Base-by-base conservation (phyloP, 1,139 yeast species). In the Arxiozyma slooffiae region DNA sequence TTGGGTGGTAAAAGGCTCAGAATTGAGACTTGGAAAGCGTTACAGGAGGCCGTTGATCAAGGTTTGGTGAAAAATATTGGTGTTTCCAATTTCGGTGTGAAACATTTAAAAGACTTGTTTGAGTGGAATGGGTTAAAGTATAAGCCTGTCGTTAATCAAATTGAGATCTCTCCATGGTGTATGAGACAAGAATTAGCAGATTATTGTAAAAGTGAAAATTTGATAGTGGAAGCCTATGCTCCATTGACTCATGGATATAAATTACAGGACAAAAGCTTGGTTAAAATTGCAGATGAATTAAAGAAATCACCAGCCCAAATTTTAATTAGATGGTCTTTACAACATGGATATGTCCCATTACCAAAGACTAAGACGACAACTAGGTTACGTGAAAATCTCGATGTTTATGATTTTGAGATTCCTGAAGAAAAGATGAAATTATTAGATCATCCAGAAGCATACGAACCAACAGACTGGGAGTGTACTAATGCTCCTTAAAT, bases 101-200 rank as follows among this genome's bases (percentile, higher is more conserved):
- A 73, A 34, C 89, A 83, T 60, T 60, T 84, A 17, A 70, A 79
- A 54, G 85, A 83, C 64, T 69, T 83, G 37, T 63, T 80, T 30
- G 57, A 61, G 11, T 81, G 84, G 81, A 67, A 72, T 0, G 76
- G 71, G 1, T 67, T 81, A 52, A 76, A 69, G 56, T 62, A 74
- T 52, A 72, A 71, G 52, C 92, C 90, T 0, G 82, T 85, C 36
- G 77, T 80, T 11, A 79, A 82, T 60, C 85, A 81, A 63, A 76
- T 84, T 54, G 90, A 84, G 65, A 76, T 84, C 18, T 80, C 85
- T 55, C 92, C 90, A 0, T 84, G 89, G 88, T 72, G 82, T 51
- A 82, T 81, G 85, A 72, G 88, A 58, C 71, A 72, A 41, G 83
- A 82, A 40, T 67, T 84, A 50, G 79, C 80, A 3, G 75, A 76